Percentiles rank a stretch among this genome's conserved stretches.
These are phyloP conservation scores for Cryphonectria japonica DNA, from an alignment of 2,329 filamentous ascomycete species.

Conservation along the genomic window DNA sequence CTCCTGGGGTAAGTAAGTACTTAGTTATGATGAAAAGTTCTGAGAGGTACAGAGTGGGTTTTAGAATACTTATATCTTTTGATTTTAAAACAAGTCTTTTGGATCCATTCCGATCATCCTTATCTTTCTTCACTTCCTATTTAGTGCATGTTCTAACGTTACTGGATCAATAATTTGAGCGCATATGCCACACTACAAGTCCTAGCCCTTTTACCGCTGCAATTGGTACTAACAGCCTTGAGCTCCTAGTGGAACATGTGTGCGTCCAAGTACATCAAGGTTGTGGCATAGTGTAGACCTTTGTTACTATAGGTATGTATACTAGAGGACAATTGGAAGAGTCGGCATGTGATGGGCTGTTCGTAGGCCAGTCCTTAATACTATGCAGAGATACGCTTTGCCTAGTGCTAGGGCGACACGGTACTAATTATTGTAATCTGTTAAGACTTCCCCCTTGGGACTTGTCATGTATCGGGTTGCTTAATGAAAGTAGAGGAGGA, in stretches of 20 bases:
- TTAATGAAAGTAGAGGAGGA: neutral
- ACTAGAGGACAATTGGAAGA: no score
- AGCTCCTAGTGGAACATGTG: neutral
- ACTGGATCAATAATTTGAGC: neutral
- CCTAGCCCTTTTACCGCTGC: neutral
- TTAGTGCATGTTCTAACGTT: neutral
- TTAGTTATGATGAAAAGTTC: no score
- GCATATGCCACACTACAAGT: neutral
- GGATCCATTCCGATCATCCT: neutral
- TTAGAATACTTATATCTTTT: neutral
- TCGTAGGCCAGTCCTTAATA: neutral
- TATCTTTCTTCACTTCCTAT: neutral
- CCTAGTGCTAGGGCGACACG: neutral
- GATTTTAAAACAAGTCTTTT: no score
- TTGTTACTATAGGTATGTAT: neutral
- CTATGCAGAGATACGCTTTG: neutral
- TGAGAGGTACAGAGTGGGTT: neutral
- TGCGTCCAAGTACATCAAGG: neutral
- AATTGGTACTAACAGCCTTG: neutral
- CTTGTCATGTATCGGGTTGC: no score
- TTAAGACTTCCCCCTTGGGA: no score
- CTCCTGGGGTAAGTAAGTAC: neutral
- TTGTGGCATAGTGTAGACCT: no score
- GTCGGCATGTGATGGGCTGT: neutral
- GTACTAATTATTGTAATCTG: no score